Conservation (phyloP, 164 flowering plant genomes). For the Paratinospora sagittata region DNA sequence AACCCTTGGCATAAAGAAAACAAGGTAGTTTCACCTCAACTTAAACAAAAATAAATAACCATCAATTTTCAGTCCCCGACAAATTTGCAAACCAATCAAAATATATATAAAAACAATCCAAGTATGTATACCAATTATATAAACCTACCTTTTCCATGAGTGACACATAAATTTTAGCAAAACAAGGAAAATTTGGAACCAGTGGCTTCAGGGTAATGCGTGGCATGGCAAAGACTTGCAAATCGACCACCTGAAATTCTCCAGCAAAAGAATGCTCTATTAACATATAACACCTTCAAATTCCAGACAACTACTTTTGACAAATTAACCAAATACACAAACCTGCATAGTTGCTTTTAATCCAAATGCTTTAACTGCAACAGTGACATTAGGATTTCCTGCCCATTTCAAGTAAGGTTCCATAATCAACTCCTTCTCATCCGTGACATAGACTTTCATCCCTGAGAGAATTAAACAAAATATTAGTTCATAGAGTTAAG, state of each 20-base stretch:
- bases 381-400: slow-evolving; percentile 77
- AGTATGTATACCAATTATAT: not conserved
- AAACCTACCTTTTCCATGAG: slow-evolving; percentile 84
- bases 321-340: slow-evolving; percentile 4
- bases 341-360: slow-evolving; percentile 56
- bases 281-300: not conserved
- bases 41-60: too few relatives aligned
- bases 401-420: slow-evolving; percentile 93
- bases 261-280: slow-evolving; percentile 13
- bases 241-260: slow-evolving; percentile 69
- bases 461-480: slow-evolving; percentile 36
- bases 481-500: slow-evolving; percentile 4
- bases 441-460: slow-evolving; percentile 86
- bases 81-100: not conserved
- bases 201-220: slow-evolving; percentile 93
- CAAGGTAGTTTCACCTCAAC: not conserved
- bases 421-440: slow-evolving; percentile 95
- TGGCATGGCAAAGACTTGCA: slow-evolving; percentile 91
- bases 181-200: slow-evolving; percentile 92
- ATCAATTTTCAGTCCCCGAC: not conserved
- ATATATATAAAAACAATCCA: not conserved
- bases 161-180: slow-evolving; percentile 75
- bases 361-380: slow-evolving; percentile 87
- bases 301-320: not conserved
- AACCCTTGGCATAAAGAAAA: not conserved